Evolutionary conservation across 169 alveolate species (phyloP).

Genomic region (Plasmodium berghei): DNA sequence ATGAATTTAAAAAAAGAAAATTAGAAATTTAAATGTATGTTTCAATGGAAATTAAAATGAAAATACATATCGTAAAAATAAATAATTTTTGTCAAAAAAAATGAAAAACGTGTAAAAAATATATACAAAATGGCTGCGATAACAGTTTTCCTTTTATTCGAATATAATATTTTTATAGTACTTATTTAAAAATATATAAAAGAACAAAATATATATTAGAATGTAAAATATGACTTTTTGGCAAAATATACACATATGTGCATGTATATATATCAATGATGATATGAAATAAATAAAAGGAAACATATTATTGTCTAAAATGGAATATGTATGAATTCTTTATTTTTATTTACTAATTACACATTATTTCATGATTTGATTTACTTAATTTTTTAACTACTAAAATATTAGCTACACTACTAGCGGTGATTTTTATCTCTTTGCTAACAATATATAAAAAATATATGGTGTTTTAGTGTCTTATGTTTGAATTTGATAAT

Average conservation of each 20-base stretch:
- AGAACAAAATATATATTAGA: too few species aligned
- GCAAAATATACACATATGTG: neutral
- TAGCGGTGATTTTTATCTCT: neutral
- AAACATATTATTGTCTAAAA: conserved; percentile 3
- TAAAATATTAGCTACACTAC: too few species aligned
- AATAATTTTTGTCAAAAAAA: too few species aligned
- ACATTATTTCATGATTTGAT: neutral
- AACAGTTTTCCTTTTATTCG: too few species aligned
- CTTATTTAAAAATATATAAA: too few species aligned
- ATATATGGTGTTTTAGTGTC: neutral
- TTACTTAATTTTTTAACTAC: neutral
- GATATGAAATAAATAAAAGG: neutral
- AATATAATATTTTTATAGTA: too few species aligned
- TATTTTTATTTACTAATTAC: neutral
- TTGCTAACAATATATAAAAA: neutral
- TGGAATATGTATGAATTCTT: neutral
- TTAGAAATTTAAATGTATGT: too few species aligned
- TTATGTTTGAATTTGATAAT: neutral
- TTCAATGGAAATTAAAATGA: too few species aligned
- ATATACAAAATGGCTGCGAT: too few species aligned
- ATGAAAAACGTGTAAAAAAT: too few species aligned
- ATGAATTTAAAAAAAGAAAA: too few species aligned
- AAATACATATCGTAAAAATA: too few species aligned
- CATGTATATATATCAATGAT: neutral
- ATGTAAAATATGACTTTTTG: neutral